A percentile compares a stretch with the other conserved stretches of the same genome.
Conservation (phyloP, 2,329 filamentous ascomycete genomes). For the Arthrobotrys megalospora region DNA sequence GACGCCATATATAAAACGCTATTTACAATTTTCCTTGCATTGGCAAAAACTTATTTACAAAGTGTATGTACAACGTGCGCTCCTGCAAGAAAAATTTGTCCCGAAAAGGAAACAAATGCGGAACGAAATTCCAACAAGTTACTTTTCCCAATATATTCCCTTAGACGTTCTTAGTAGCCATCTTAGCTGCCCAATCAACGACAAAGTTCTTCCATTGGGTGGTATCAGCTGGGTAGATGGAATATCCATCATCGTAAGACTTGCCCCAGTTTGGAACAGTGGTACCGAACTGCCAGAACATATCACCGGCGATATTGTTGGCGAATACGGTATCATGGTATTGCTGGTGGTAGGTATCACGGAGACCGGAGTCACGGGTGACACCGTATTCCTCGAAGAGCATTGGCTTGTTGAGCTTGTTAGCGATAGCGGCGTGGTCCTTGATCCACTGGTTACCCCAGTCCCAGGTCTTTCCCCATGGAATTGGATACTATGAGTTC, state of each 20-base stretch:
- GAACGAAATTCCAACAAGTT: neutral
- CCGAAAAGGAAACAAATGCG: neutral
- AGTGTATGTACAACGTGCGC: no score
- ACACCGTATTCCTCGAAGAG: constrained; percentile 63
- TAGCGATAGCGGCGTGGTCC: constrained; percentile 68
- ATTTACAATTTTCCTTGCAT: no score
- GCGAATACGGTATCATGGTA: constrained; percentile 62
- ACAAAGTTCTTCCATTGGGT: constrained; percentile 53
- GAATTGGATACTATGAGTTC: constrained; percentile 67
- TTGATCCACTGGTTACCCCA: constrained; percentile 71
- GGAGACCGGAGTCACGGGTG: constrained; percentile 59
- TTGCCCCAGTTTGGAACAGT: constrained; percentile 62
- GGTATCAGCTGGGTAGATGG: constrained; percentile 57
- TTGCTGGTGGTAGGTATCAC: constrained; percentile 60
- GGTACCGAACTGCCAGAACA: constrained; percentile 64
- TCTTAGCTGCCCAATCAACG: constrained; percentile 51
- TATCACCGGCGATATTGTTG: constrained; percentile 62
- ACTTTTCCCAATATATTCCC: neutral
- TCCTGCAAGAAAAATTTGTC: neutral
- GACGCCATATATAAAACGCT: no score
- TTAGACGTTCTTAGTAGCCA: constrained; percentile 51
- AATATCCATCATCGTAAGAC: constrained; percentile 63
- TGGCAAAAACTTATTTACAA: no score
- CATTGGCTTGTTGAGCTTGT: constrained; percentile 65
- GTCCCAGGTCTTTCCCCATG: constrained; percentile 67